Conservation (phyloP, 2,329 filamentous ascomycete species). For the Pyrenophora graminea region DNA sequence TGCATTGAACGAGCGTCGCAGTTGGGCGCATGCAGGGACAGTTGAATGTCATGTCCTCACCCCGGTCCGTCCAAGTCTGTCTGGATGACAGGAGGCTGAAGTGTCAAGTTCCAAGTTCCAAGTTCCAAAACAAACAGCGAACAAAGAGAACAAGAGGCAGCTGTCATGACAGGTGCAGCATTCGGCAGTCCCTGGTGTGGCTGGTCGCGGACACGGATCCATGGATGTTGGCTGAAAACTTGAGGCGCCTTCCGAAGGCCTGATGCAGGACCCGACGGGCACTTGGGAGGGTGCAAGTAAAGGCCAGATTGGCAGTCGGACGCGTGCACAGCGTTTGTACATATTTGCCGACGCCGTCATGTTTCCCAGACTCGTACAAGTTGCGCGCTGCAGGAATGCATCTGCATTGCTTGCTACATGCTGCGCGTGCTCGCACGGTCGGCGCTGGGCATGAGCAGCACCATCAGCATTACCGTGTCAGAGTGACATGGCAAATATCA, state of each 20-base stretch:
- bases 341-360: constrained; percentile 14
- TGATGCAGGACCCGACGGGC: background rate
- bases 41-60: background rate
- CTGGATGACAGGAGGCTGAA: background rate
- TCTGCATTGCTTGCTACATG: background rate
- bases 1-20: constrained; percentile 7
- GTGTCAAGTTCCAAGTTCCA: constrained; percentile 3
- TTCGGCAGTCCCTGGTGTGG: constrained; percentile 3
- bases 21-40: constrained; percentile 12
- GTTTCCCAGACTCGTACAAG: constrained; percentile 3
- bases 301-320: background rate
- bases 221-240: constrained; percentile 7
- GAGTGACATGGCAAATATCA: constrained; percentile 5
- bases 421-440: background rate
- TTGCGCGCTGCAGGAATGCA: background rate
- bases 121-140: background rate
- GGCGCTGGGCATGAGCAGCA: background rate
- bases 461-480: background rate
- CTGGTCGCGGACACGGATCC: constrained; percentile 21
- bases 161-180: background rate
- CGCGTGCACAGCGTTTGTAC: constrained; percentile 8
- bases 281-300: too few species aligned
- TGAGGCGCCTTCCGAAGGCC: constrained; percentile 16
- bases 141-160: background rate
- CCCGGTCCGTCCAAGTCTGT: constrained; percentile 7